Base-by-base conservation (phyloP, 2,329 filamentous ascomycete species). In the Capronia epimyces region DNA sequence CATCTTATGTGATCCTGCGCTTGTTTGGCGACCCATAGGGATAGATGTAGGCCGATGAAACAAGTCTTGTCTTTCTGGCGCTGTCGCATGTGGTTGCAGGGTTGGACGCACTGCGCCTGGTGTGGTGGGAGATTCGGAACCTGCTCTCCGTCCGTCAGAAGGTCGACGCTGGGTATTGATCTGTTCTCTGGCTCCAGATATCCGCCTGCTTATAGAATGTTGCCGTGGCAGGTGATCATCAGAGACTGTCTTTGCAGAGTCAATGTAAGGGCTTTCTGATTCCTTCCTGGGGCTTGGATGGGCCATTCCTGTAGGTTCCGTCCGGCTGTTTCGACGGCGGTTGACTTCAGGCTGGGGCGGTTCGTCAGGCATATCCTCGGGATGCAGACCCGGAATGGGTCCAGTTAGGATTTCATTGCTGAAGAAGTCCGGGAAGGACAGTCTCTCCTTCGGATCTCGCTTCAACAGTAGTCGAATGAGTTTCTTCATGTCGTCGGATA, bases 371-470 rank as follows among this genome's bases (percentile, higher is more conserved):
- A 82, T 58, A 64, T 95, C 89, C 63, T 95, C 88, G 36, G 83
- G 85, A 5, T 89, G 82, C 24, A 95, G 72, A 4, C 85, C 87
- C 0, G 89, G 89, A 61, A 96, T 96, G 2, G 83, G 79, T 16
- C 78, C 79, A 10, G 79, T 80, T 46, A 95, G 80, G 24, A 93
- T 82, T 24, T 77, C 70, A 64, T 91, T 83, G 13, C 72, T 74
- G 69, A 97, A 97, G 66, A 96, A 93, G 57, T 85, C 82, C 45
- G 88, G 83, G 61, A 96, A 97, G 49, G 82, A 86, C 66, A 95
- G 79, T 51, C 93, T 80, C 67, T 95, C 88, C 3, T 87, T 81
- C 0, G 93, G 89, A 53, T 84, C 91, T 52, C 87, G 82, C 72
- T 91, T 96, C 57, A 98, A 73, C 13, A 98, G 76, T 32, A 78